Conservation (phyloP, 2,329 filamentous ascomycete genomes). For the Aspergillus puulaauensis region DNA sequence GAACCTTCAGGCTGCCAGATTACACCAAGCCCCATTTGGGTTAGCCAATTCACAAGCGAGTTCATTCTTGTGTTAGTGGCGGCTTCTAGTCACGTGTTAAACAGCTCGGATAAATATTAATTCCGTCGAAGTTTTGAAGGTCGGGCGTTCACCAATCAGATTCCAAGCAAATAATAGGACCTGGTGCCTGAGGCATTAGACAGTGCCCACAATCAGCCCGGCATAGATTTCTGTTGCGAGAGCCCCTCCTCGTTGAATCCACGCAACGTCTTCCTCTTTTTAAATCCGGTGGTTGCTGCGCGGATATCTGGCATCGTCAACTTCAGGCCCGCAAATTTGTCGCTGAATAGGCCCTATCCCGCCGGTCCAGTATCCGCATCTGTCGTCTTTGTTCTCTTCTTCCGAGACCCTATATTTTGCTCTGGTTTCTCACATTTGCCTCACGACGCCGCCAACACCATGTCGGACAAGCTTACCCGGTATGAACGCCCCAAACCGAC, state of each 20-base stretch:
- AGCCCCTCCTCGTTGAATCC: conserved; percentile 22
- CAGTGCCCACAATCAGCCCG: conserved; percentile 24
- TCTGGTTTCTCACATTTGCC: not conserved
- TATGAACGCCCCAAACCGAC: conserved; percentile 49
- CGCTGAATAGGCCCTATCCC: conserved; percentile 13
- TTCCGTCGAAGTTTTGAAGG: conserved; percentile 13
- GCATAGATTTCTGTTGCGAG: conserved; percentile 24
- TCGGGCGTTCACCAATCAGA: conserved; percentile 18
- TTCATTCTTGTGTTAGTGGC: conserved; percentile 19
- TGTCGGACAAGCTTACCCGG: conserved; percentile 95
- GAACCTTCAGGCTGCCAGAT: conserved; percentile 25
- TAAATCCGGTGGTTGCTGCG: conserved; percentile 17
- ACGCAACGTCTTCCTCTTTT: conserved; percentile 15
- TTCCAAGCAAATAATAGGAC: conserved; percentile 18
- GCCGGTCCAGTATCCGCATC: conserved; percentile 7
- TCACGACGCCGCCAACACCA: conserved; percentile 46
- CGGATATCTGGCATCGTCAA: conserved; percentile 17
- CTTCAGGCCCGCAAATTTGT: conserved; percentile 15
- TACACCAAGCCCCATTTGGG: conserved; percentile 12
- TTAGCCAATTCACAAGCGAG: conserved; percentile 22
- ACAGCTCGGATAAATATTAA: conserved; percentile 9
- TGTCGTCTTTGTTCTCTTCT: conserved; percentile 12
- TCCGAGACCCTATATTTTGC: conserved; percentile 5
- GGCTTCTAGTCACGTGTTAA: conserved; percentile 15
- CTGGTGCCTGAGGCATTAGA: conserved; percentile 18